phyloP scores from a whole-genome alignment of 495 filamentous ascomycete species.

The Lasiosphaeriaceae sp. region DNA sequence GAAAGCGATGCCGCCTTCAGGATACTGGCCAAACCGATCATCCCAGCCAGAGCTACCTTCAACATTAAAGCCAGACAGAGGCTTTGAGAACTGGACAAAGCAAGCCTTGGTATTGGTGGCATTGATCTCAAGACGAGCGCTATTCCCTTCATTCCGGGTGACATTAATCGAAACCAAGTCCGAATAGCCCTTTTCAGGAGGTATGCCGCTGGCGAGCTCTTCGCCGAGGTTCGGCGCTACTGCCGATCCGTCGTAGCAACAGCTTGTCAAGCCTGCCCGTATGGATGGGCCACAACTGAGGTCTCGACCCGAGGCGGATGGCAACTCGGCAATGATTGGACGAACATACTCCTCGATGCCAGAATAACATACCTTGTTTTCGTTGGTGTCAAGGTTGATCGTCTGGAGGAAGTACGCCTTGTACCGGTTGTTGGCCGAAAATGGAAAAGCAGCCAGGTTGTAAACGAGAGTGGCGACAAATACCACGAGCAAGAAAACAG shows the following conservation, averaged over 20 bases:
- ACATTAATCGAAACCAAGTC: slow-evolving; percentile 22
- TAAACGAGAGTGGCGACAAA: slow-evolving; percentile 77
- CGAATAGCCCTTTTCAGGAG: slow-evolving; percentile 12
- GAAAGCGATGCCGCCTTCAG: slow-evolving; percentile 35
- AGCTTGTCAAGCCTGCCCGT: slow-evolving; percentile 51
- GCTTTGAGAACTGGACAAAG: slow-evolving; percentile 27
- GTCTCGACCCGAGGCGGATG: slow-evolving; percentile 61
- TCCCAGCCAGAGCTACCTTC: slow-evolving; percentile 45
- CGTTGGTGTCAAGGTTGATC: slow-evolving; percentile 70
- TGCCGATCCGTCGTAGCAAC: slow-evolving; percentile 61
- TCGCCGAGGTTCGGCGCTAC: slow-evolving; percentile 53
- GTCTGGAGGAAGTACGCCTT: slow-evolving; percentile 86
- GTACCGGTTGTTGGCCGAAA: slow-evolving; percentile 70
- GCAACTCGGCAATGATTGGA: slow-evolving; percentile 61
- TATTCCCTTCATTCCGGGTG: slow-evolving; percentile 18
- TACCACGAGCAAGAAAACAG: slow-evolving; percentile 68
- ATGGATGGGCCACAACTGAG: slow-evolving; percentile 41
- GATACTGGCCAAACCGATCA: slow-evolving; percentile 71
- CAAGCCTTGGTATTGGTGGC: slow-evolving; percentile 33
- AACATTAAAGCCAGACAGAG: slow-evolving; percentile 24
- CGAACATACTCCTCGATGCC: slow-evolving; percentile 71
- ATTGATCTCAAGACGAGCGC: slow-evolving; percentile 21
- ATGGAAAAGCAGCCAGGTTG: slow-evolving; percentile 85
- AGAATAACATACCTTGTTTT: slow-evolving; percentile 62
- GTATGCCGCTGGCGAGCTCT: slow-evolving; percentile 30